Conservation (phyloP, 208 protist species). For the Leishmania lainsoni region DNA sequence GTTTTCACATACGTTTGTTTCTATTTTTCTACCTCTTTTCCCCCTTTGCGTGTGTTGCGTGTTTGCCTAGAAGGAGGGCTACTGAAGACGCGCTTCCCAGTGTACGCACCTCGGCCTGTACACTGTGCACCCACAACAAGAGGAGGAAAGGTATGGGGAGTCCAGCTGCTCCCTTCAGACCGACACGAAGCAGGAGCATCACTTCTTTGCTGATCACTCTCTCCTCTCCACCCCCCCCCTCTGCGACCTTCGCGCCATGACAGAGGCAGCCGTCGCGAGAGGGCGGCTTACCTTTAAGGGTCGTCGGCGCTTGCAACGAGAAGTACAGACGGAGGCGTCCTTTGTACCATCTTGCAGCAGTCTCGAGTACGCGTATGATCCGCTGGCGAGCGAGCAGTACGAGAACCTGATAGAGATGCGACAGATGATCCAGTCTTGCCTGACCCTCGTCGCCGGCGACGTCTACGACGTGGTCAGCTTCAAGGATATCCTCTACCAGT, state of each 20-base stretch:
- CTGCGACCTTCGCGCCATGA: not conserved
- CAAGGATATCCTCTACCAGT: slow-evolving; percentile 89
- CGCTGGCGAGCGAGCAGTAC: slow-evolving; percentile 78
- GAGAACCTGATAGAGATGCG: slow-evolving; percentile 64
- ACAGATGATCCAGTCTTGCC: slow-evolving; percentile 64
- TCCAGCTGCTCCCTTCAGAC: not conserved
- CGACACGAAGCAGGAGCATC: not conserved
- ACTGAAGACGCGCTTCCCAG: not conserved
- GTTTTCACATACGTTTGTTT: not conserved
- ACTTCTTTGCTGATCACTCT: not conserved
- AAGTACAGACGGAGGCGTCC: slow-evolving; percentile 82
- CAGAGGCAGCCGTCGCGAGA: not conserved
- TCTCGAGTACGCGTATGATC: slow-evolving; percentile 60
- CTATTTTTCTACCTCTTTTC: not conserved
- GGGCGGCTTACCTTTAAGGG: slow-evolving; percentile 30
- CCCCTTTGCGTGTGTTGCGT: not conserved
- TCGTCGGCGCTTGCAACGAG: slow-evolving; percentile 34
- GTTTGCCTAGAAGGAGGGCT: not conserved
- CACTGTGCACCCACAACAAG: not conserved
- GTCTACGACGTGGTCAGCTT: slow-evolving; percentile 89
- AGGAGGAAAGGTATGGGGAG: not conserved
- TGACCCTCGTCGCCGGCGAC: slow-evolving; percentile 72
- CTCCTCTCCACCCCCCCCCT: not conserved
- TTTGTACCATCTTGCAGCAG: slow-evolving; percentile 62
- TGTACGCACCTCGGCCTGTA: not conserved